phyloP scores from a whole-genome alignment of 2,329 filamentous ascomycete genomes.

The Trichoderma gracile region DNA sequence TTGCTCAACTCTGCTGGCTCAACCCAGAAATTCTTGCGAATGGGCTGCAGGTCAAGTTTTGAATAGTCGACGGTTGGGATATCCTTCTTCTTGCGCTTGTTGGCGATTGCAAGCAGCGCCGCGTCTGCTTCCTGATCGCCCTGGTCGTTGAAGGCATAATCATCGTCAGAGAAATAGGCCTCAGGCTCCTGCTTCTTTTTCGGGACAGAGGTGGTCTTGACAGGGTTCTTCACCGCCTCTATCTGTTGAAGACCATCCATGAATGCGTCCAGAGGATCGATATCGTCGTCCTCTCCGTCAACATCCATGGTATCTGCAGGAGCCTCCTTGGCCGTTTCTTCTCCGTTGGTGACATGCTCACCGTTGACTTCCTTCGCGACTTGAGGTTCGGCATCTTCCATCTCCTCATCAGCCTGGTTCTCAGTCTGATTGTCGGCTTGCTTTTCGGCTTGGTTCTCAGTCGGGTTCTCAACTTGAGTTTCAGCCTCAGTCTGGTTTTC shows the following conservation, averaged over 20 bases:
- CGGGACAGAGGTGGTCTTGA: conserved; percentile 36
- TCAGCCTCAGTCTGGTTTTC: conserved; percentile 44
- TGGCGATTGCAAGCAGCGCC: conserved; percentile 54
- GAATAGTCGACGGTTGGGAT: conserved; percentile 84
- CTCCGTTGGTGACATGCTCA: conserved; percentile 19
- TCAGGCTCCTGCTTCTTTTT: conserved; percentile 69
- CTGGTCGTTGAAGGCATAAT: conserved; percentile 58
- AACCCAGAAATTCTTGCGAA: conserved; percentile 93
- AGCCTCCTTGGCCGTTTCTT: neutral
- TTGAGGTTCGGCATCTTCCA: conserved; percentile 30
- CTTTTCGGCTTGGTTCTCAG: conserved; percentile 45
- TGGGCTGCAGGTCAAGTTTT: conserved; percentile 80
- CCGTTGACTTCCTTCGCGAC: conserved; percentile 24
- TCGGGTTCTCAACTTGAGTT: conserved; percentile 38
- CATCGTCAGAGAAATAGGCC: conserved; percentile 86
- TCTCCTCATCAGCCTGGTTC: conserved; percentile 42
- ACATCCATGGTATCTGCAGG: conserved; percentile 55
- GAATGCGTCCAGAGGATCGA: conserved; percentile 95
- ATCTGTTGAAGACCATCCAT: conserved; percentile 72
- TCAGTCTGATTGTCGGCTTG: conserved; percentile 26
- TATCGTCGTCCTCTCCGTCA: conserved; percentile 58
- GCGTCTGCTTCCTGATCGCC: conserved; percentile 50
- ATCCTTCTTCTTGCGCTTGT: conserved; percentile 88
- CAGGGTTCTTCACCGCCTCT: conserved; percentile 45
- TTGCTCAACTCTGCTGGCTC: conserved; percentile 81